These are phyloP conservation scores for Setaria viridis DNA, from an alignment of 202 grass and related monocot genomes.

Conservation along the genomic window DNA sequence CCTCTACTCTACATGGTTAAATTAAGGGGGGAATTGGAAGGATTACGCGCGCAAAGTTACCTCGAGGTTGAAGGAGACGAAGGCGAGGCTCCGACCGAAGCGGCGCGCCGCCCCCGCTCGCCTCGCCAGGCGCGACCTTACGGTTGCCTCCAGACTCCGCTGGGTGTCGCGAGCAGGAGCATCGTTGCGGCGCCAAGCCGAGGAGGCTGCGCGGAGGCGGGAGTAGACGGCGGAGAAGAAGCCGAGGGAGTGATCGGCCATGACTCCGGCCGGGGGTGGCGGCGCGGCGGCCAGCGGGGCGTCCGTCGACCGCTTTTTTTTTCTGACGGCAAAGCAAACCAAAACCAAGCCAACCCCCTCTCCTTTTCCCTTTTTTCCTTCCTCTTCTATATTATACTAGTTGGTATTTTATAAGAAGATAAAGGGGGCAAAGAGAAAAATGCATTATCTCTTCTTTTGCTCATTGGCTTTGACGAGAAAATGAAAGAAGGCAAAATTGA, in stretches of 20 bases:
- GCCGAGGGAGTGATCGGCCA: conserved; percentile 25
- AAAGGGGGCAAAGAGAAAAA: too few species aligned
- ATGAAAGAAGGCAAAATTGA: too few species aligned
- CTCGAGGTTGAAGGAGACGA: conserved; percentile 60
- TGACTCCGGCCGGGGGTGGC: background rate
- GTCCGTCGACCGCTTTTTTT: background rate
- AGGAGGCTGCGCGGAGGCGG: conserved; percentile 15
- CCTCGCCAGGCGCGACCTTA: conserved; percentile 26
- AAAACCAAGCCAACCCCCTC: background rate
- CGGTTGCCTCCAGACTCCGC: background rate
- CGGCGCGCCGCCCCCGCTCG: conserved; percentile 23
- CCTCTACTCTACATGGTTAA: background rate
- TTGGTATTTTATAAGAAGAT: too few species aligned
- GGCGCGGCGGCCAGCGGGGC: background rate
- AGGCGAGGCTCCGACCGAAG: conserved; percentile 43
- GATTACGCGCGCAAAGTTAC: background rate
- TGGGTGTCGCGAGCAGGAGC: background rate
- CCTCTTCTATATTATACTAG: too few species aligned
- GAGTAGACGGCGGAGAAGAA: conserved; percentile 39
- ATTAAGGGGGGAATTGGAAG: background rate
- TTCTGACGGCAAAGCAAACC: too few species aligned
- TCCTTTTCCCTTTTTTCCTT: background rate
- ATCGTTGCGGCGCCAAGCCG: background rate
- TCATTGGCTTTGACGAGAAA: too few species aligned
- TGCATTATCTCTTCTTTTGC: too few species aligned